Base-by-base conservation (phyloP, 805 yeast species). In the Pichia deserticola region DNA sequence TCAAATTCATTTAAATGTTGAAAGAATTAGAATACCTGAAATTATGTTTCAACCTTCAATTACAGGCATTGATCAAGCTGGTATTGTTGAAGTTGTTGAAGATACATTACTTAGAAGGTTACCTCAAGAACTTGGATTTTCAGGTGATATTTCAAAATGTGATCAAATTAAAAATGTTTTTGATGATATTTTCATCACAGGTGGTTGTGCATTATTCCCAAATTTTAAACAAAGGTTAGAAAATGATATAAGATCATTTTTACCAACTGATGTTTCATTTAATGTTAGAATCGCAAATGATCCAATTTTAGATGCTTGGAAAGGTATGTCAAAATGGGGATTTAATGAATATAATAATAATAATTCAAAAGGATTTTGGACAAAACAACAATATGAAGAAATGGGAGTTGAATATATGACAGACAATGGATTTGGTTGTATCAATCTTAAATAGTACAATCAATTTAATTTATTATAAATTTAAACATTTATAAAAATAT, bases 11-110 rank as follows among this genome's bases (percentile, higher is more conserved):
- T 59, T 93, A 42, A 95, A 92, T 64, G 75, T 92, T 40, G 99
- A 93, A 68, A 76, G 99, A 51, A 84, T 92, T 32, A 77, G 95
- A 50, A 87, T 92, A 2, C 97, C 98, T 0, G 99, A 93, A 66
- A 83, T 90, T 2, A 62, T 89, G 44, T 89, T 93, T 66, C 93
- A 92, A 64, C 99, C 99, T 7, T 77, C 84, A 8, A 89, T 93
- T 54, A 96, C 95, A 0, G 99, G 99, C 27, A 72, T 89, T 27
- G 99, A 93, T 65, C 98, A 90, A 68, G 96, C 97, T 0, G 98
- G 98, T 30, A 74, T 93, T n/a, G 63, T 78, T 28, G 98, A 93
- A 65, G 68, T 89, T 39, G 74, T 82, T 49, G 84, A 82, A 55
- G 85, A 82, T 51, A 73, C 88, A 7, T 60, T 90, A 6, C 60